phyloP scores from a whole-genome alignment of 2,329 filamentous ascomycete genomes.

The Tolypocladium paradoxum region DNA sequence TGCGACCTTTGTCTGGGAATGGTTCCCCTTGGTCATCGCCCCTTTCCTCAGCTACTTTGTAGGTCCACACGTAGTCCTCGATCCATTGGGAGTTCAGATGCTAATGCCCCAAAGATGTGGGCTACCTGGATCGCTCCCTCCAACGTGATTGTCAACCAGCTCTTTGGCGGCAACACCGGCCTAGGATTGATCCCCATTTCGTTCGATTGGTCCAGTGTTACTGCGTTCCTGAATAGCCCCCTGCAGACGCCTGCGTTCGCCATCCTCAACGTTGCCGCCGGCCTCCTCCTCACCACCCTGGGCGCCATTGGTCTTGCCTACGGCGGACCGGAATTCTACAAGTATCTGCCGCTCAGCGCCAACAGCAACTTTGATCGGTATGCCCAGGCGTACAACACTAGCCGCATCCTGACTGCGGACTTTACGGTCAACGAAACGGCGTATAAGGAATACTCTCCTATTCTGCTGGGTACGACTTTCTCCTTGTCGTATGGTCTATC shows the following conservation, averaged over 20 bases:
- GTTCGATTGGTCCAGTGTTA: slow-evolving; percentile 55
- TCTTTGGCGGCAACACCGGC: slow-evolving; percentile 52
- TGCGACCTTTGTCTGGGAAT: slow-evolving; percentile 44
- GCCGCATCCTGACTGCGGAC: slow-evolving; percentile 40
- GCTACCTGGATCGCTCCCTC: slow-evolving; percentile 52
- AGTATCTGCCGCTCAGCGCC: slow-evolving; percentile 45
- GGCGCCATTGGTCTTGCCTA: slow-evolving; percentile 43
- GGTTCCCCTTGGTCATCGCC: slow-evolving; percentile 47
- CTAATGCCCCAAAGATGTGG: slow-evolving; percentile 27
- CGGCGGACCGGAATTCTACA: slow-evolving; percentile 36
- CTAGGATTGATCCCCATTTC: slow-evolving; percentile 53
- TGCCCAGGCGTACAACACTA: slow-evolving; percentile 43
- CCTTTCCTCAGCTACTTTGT: slow-evolving; percentile 45
- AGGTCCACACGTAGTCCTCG: slow-evolving; percentile 43
- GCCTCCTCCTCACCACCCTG: slow-evolving; percentile 38
- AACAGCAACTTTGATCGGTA: slow-evolving; percentile 50
- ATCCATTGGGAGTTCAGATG: not conserved
- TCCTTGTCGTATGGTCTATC: slow-evolving; percentile 43
- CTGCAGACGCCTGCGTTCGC: slow-evolving; percentile 50
- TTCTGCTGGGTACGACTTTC: slow-evolving; percentile 43
- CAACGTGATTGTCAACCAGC: slow-evolving; percentile 50
- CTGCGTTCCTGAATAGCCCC: slow-evolving; percentile 43
- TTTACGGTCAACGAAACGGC: slow-evolving; percentile 41
- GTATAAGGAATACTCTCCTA: slow-evolving; percentile 46
- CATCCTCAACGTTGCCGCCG: slow-evolving; percentile 45